phyloP scores from a whole-genome alignment of 2,329 filamentous ascomycete genomes.

The Alternaria viburni region DNA sequence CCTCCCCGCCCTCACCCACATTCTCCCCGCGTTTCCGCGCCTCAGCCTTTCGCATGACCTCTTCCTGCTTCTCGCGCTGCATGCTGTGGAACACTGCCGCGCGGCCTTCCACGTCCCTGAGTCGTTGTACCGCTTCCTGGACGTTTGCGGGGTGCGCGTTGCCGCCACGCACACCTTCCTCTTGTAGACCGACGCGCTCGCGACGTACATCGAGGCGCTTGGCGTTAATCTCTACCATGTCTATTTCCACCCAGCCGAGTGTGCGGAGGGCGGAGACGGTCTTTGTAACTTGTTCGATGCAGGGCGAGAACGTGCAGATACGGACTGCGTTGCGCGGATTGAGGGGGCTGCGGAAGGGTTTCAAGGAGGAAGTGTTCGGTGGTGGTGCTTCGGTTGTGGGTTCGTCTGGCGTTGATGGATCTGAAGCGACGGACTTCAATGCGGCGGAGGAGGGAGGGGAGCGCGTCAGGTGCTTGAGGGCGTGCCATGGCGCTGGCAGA shows the following conservation, averaged over 20 bases:
- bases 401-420: conserved; percentile 46
- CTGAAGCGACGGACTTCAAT: conserved; percentile 34
- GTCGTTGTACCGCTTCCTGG: conserved; percentile 74
- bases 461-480: conserved; percentile 76
- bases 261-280: conserved; percentile 82
- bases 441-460: conserved; percentile 38
- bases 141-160: conserved; percentile 75
- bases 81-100: conserved; percentile 67
- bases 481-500: conserved; percentile 80
- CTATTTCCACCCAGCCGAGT: conserved; percentile 87
- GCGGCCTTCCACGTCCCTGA: conserved; percentile 75
- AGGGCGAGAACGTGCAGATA: conserved; percentile 94
- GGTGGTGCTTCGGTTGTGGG: background rate
- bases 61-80: conserved; percentile 49
- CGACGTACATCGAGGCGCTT: conserved; percentile 80
- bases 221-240: conserved; percentile 89
- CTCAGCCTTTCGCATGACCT: conserved; percentile 52
- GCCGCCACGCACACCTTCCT: conserved; percentile 70
- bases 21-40: conserved; percentile 41
- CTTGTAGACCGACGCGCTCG: conserved; percentile 76
- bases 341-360: conserved; percentile 59
- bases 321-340: conserved; percentile 75
- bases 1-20: conserved; percentile 17
- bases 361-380: conserved; percentile 10
- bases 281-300: conserved; percentile 91